Evolutionary conservation across 2,329 filamentous ascomycete species (phyloP).

Genomic region (Botrytis pseudocinerea): DNA sequence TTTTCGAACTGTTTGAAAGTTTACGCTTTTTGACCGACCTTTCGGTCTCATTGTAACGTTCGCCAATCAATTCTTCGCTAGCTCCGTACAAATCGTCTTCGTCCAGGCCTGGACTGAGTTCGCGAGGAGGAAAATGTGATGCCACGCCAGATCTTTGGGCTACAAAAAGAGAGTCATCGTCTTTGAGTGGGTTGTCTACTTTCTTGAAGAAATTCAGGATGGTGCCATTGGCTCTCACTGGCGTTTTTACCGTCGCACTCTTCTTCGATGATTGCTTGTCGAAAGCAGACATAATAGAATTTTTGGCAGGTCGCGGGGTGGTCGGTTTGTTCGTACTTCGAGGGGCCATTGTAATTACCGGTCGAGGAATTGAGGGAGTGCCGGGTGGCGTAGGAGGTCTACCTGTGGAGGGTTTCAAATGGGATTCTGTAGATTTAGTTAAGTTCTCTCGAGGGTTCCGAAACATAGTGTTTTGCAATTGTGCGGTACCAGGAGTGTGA

Average conservation of each 20-base stretch:
- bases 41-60: constrained; percentile 45
- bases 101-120: constrained; percentile 26
- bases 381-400: constrained; percentile 53
- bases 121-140: neutral
- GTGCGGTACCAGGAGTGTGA: neutral
- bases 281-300: constrained; percentile 31
- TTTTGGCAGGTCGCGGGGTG: constrained; percentile 36
- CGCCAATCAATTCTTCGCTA: constrained; percentile 24
- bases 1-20: constrained; percentile 30
- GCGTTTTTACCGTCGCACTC: constrained; percentile 29
- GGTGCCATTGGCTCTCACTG: constrained; percentile 55
- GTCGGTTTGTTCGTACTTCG: constrained; percentile 37
- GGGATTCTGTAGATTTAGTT: constrained; percentile 39
- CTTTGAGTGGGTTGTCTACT: constrained; percentile 50
- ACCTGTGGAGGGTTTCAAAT: constrained; percentile 49
- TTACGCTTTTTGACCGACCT: constrained; percentile 48
- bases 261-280: constrained; percentile 33
- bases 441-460: constrained; percentile 54
- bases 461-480: constrained; percentile 47
- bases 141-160: constrained; percentile 39
- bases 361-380: constrained; percentile 20
- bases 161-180: constrained; percentile 57
- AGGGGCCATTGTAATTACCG: constrained; percentile 30
- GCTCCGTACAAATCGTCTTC: constrained; percentile 35
- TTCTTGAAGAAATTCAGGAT: constrained; percentile 78